These are phyloP conservation scores for Cytospora chrysosperma DNA, from an alignment of 2,329 filamentous ascomycete genomes.

Conservation along the genomic window DNA sequence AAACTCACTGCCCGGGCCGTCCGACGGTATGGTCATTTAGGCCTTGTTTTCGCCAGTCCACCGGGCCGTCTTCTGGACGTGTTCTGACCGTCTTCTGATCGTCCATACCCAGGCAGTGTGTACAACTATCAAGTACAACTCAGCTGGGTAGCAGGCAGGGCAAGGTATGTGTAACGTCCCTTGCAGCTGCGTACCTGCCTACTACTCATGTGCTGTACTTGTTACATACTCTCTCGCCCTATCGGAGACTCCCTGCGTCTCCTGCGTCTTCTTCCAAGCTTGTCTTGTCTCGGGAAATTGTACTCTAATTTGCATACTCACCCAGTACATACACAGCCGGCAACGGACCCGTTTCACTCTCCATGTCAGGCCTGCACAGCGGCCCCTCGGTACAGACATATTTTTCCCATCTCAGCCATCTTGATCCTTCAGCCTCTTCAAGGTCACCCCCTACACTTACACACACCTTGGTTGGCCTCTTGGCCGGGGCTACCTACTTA, in stretches of 20 bases:
- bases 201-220: not conserved
- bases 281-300: not conserved
- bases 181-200: not conserved
- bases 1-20: not conserved
- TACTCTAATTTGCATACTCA: not conserved
- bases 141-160: no score
- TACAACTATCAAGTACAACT: no score
- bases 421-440: slow-evolving; percentile 4
- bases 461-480: not conserved
- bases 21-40: not conserved
- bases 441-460: not conserved
- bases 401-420: not conserved
- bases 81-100: no score
- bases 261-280: no score
- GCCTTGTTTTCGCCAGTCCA: not conserved
- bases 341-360: not conserved
- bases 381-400: no score
- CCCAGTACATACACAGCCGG: no score
- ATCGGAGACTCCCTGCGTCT: not conserved
- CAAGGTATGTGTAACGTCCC: no score
- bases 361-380: no score
- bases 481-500: slow-evolving; percentile 16
- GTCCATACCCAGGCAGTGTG: no score
- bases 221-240: no score
- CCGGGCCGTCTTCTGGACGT: not conserved